These are phyloP conservation scores for Neonectria coccinea DNA, from an alignment of 2,329 filamentous ascomycete species.

Conservation along the genomic window DNA sequence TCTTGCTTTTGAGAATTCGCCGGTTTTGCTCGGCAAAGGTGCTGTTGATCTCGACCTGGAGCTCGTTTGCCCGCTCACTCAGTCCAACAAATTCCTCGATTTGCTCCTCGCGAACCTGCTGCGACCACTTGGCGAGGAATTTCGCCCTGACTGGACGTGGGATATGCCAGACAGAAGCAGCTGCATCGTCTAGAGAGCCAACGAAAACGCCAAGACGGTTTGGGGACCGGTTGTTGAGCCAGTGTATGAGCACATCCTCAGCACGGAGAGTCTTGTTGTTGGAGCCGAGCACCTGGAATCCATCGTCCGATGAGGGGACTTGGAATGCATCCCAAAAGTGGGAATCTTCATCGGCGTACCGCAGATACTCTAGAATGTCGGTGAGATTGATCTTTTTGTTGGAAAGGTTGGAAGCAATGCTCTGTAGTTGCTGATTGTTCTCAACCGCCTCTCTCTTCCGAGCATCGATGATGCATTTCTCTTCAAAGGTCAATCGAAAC, in stretches of 20 bases:
- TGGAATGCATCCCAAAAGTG: constrained; percentile 68
- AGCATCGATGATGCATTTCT: constrained; percentile 52
- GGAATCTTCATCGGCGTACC: constrained; percentile 64
- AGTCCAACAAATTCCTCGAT: constrained; percentile 54
- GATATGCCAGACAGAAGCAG: constrained; percentile 65
- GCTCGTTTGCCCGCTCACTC: constrained; percentile 55
- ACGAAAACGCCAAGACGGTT: constrained; percentile 1
- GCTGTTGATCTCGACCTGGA: constrained; percentile 55
- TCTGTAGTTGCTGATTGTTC: constrained; percentile 43
- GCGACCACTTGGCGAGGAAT: constrained; percentile 57
- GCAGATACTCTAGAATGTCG: constrained; percentile 57
- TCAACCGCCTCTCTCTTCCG: constrained; percentile 45
- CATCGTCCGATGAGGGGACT: constrained; percentile 59
- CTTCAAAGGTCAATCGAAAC: constrained; percentile 48
- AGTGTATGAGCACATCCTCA: constrained; percentile 33
- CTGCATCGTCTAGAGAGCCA: constrained; percentile 39
- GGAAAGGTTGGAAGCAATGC: constrained; percentile 33
- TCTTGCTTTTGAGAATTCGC: constrained; percentile 61
- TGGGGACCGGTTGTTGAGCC: constrained; percentile 21
- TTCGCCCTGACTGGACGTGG: constrained; percentile 49
- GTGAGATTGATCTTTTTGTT: constrained; percentile 3
- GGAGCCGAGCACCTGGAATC: constrained; percentile 59
- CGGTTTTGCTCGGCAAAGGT: constrained; percentile 58
- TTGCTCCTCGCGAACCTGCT: constrained; percentile 62
- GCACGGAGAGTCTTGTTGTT: constrained; percentile 57